Base-by-base conservation (phyloP, 208 protist genomes). In the Trypanosoma boissoni region DNA sequence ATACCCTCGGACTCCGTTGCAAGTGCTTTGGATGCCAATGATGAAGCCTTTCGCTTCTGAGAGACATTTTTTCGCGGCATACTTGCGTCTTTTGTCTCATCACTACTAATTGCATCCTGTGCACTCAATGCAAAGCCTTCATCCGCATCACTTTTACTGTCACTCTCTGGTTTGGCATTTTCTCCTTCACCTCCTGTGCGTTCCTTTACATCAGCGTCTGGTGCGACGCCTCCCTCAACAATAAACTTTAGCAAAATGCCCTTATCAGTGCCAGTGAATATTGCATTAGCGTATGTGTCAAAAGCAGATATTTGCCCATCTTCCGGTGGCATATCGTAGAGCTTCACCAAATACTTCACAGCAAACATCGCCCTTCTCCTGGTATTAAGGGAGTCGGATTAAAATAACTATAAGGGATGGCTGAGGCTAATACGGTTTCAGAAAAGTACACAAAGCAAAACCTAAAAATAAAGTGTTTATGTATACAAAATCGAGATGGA, bases 301-400 rank as follows among this genome's bases (percentile, higher is more conserved):
- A 94, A 77, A 1, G 88, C 76, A 4, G 82, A 83, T 18, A 88
- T 80, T 26, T 58, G 29, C 7, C 84, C 88, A 49, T 86, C 43
- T 23, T 76, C 63, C 20, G 64, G 45, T 8, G 79, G 63, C 16
- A 91, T 51, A 34, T 78, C 75, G 57, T 67, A 82, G 6, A 94
- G 73, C 36, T 80, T 76, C 53, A 80, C 51, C 10, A 91, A 29
- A 28, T 74, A 76, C 29, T 68, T 59, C 14, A 86, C 72, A 1
- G 80, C 75, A 14, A 63, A 49, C 87, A 91, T 94, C 4, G 45
- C 21, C 18, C 18, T 10, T 50, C 6, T 6, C 6, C 23, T 14
- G 34, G 12, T n/a, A n/a, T n/a, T n/a, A n/a, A n/a, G n/a, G n/a
- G n/a, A n/a, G n/a, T n/a, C n/a, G n/a, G n/a, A n/a, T n/a, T n/a